Conservation (phyloP, 1,284 basidiomycete species). For the Heterobasidion occidentale region DNA sequence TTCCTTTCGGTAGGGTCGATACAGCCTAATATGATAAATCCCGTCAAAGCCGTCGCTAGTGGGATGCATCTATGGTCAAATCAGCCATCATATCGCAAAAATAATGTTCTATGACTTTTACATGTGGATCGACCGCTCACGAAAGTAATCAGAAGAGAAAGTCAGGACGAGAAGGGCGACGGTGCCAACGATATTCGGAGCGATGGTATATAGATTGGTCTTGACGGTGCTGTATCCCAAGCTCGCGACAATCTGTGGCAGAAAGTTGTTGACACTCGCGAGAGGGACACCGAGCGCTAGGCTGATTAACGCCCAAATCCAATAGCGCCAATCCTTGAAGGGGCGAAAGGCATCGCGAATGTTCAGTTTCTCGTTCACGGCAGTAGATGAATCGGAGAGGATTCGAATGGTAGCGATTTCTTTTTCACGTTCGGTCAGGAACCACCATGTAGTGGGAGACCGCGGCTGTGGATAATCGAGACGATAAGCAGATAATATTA, state of each 20-base stretch:
- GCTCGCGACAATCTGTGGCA: constrained; percentile 42
- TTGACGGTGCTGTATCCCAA: constrained; percentile 41
- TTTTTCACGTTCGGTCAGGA: constrained; percentile 35
- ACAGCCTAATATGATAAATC: constrained; percentile 43
- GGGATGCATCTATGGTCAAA: constrained; percentile 27
- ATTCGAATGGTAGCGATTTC: constrained; percentile 35
- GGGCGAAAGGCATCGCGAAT: constrained; percentile 38
- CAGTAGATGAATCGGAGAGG: constrained; percentile 38
- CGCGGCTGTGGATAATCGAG: constrained; percentile 19
- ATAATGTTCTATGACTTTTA: constrained; percentile 5
- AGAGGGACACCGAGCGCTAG: constrained; percentile 39
- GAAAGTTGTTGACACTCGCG: constrained; percentile 42
- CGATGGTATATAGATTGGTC: constrained; percentile 44
- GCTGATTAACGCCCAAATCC: constrained; percentile 32
- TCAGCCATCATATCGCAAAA: background rate
- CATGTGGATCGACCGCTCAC: constrained; percentile 35
- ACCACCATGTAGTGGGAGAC: constrained; percentile 34
- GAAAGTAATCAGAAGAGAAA: constrained; percentile 44
- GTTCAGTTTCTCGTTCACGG: constrained; percentile 33
- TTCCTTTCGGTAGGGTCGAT: constrained; percentile 31
- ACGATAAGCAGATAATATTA: background rate
- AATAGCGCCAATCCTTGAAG: constrained; percentile 35
- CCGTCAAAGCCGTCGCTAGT: constrained; percentile 33
- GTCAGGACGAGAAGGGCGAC: constrained; percentile 38
- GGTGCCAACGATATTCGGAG: constrained; percentile 43